phyloP scores from a whole-genome alignment of 768 basidiomycete genomes.

The Termitomyces sp. region DNA sequence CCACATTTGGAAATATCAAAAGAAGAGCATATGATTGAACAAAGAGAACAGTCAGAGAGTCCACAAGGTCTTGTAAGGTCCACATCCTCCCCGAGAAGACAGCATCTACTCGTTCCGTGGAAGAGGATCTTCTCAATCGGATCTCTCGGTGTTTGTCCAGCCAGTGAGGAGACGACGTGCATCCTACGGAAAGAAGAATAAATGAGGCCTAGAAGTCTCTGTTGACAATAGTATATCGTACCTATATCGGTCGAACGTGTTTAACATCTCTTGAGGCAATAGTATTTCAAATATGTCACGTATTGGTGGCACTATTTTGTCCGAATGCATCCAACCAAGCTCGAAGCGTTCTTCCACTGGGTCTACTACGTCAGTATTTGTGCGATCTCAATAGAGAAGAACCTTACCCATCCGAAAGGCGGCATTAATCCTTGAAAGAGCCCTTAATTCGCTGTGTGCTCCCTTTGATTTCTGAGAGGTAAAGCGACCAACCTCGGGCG shows the following conservation, averaged over 20 bases:
- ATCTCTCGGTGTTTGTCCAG: constrained; percentile 17
- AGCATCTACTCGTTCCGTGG: constrained; percentile 61
- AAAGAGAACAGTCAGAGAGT: constrained; percentile 48
- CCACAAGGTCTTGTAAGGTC: constrained; percentile 43
- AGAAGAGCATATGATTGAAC: constrained; percentile 51
- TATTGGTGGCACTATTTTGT: constrained; percentile 15
- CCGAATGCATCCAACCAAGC: constrained; percentile 18
- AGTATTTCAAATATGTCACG: constrained; percentile 16
- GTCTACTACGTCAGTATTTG: background rate
- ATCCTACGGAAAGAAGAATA: constrained; percentile 18
- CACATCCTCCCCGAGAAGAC: constrained; percentile 50
- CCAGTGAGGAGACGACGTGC: constrained; percentile 22
- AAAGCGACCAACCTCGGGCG: constrained; percentile 19
- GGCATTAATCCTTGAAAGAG: constrained; percentile 29
- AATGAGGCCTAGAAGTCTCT: background rate
- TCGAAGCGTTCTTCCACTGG: constrained; percentile 16
- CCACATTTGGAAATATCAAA: constrained; percentile 60
- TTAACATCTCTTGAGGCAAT: constrained; percentile 10
- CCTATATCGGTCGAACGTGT: constrained; percentile 15
- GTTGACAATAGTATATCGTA: background rate
- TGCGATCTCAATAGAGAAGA: background rate
- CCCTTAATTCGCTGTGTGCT: constrained; percentile 37
- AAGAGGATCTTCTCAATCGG: constrained; percentile 58
- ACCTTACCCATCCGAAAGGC: constrained; percentile 37
- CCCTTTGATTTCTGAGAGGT: constrained; percentile 40